phyloP scores from a whole-genome alignment of 768 basidiomycete species.

The Lactarius tabidus region DNA sequence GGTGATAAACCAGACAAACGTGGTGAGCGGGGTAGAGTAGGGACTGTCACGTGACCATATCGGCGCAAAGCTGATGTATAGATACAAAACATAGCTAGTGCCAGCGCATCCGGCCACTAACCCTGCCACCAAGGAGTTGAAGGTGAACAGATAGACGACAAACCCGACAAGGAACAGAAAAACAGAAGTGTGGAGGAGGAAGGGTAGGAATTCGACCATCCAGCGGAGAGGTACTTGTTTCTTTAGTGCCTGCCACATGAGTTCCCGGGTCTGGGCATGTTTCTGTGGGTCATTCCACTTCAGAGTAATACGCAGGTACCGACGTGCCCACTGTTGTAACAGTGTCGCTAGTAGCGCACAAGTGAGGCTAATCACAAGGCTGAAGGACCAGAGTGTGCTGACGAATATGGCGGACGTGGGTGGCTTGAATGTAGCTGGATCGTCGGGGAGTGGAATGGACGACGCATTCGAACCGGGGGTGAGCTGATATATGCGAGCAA shows the following conservation, averaged over 20 bases:
- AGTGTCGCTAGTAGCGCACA: not conserved
- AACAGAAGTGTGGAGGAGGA: constrained; percentile 5
- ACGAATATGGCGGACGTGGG: not conserved
- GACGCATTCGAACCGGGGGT: not conserved
- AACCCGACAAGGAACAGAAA: constrained; percentile 3
- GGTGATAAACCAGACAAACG: not conserved
- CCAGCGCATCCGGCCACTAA: not conserved
- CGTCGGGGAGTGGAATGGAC: not conserved
- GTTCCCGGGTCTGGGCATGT: not conserved
- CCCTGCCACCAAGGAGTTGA: not conserved
- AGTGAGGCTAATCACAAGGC: not conserved
- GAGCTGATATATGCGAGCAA: constrained; percentile 4
- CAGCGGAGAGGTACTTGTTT: not conserved
- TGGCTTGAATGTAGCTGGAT: not conserved
- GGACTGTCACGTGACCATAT: not conserved
- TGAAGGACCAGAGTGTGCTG: not conserved
- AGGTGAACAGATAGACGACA: not conserved
- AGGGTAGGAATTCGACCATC: not conserved
- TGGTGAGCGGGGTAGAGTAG: not conserved
- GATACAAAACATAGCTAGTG: not conserved
- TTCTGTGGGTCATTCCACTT: not conserved
- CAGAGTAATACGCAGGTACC: not conserved
- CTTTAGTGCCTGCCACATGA: not conserved
- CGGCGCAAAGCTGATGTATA: not conserved
- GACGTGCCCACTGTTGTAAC: not conserved